Conservation (phyloP, 2,329 filamentous ascomycete species). For the Microcera coccophila region DNA sequence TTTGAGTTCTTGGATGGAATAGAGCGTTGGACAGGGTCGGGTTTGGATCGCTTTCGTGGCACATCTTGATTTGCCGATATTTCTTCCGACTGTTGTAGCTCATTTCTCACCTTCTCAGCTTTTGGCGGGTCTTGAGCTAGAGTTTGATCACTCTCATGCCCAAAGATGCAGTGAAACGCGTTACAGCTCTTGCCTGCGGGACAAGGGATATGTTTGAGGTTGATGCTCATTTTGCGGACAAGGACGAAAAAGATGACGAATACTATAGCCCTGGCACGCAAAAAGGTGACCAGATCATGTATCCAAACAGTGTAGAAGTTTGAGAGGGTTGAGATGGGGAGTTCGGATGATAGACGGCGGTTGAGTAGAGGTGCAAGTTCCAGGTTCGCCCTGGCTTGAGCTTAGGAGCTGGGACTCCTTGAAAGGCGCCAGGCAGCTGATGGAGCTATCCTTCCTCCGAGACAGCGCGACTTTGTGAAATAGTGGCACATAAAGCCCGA, state of each 20-base stretch:
- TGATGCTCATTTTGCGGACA: slow-evolving; percentile 32
- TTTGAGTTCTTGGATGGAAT: slow-evolving; percentile 8
- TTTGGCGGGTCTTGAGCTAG: slow-evolving; percentile 9
- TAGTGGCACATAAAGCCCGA: too few relatives aligned
- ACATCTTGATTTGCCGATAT: slow-evolving; percentile 24
- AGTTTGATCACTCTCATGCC: slow-evolving; percentile 37
- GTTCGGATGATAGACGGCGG: too few relatives aligned
- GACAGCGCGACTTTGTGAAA: too few relatives aligned
- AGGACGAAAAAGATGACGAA: too few relatives aligned
- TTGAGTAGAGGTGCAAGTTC: too few relatives aligned
- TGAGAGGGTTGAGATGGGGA: too few relatives aligned
- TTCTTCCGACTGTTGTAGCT: slow-evolving; percentile 5
- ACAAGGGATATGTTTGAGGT: slow-evolving; percentile 49
- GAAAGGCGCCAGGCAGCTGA: too few relatives aligned
- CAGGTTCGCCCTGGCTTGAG: too few relatives aligned
- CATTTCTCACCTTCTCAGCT: slow-evolving; percentile 1
- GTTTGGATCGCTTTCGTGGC: slow-evolving; percentile 30
- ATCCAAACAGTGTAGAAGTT: too few relatives aligned
- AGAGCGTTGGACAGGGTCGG: slow-evolving; percentile 15
- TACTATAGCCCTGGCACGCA: too few relatives aligned
- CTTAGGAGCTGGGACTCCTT: too few relatives aligned
- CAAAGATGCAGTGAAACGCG: slow-evolving; percentile 50
- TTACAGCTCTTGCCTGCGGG: slow-evolving; percentile 47
- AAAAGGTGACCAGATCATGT: neutral
- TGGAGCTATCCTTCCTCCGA: too few relatives aligned